phyloP scores from a whole-genome alignment of 768 basidiomycete species.

The Suillus variegatus region DNA sequence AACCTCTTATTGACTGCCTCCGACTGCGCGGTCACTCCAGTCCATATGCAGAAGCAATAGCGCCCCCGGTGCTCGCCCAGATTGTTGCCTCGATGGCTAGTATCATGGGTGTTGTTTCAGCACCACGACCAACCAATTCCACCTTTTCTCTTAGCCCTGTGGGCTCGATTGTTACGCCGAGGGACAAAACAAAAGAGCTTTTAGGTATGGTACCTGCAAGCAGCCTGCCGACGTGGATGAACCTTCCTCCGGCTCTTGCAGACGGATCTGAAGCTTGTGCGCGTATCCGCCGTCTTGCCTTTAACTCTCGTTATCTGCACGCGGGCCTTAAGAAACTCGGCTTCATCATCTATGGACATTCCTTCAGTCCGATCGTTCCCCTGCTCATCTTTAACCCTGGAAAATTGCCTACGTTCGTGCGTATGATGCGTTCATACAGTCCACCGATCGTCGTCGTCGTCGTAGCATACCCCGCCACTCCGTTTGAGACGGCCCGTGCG shows the following conservation, averaged over 20 bases:
- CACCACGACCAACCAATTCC: slow-evolving; percentile 28
- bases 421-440: slow-evolving; percentile 76
- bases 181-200: slow-evolving; percentile 41
- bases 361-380: slow-evolving; percentile 91
- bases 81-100: slow-evolving; percentile 91
- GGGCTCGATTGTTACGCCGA: slow-evolving; percentile 27
- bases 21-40: slow-evolving; percentile 81
- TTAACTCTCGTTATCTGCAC: slow-evolving; percentile 93
- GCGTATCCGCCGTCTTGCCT: slow-evolving; percentile 86
- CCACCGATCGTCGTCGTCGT: slow-evolving; percentile 89
- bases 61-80: slow-evolving; percentile 90
- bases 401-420: slow-evolving; percentile 90
- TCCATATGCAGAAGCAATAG: slow-evolving; percentile 86
- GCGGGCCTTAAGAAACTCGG: slow-evolving; percentile 85
- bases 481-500: slow-evolving; percentile 84
- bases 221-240: slow-evolving; percentile 76
- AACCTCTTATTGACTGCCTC: slow-evolving; percentile 76
- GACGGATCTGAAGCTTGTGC: slow-evolving; percentile 84
- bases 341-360: slow-evolving; percentile 94
- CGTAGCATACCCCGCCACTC: slow-evolving; percentile 89
- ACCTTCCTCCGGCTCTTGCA: slow-evolving; percentile 66
- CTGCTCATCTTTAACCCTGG: slow-evolving; percentile 90
- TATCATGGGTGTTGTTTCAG: slow-evolving; percentile 82
- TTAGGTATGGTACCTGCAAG: slow-evolving; percentile 73
- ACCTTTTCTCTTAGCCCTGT: slow-evolving; percentile 36